Percentiles rank a stretch among this genome's conserved stretches.
These are phyloP conservation scores for Xenosphaeropsis pyriputrescens DNA, from an alignment of 2,329 filamentous ascomycete species.

Conservation along the genomic window DNA sequence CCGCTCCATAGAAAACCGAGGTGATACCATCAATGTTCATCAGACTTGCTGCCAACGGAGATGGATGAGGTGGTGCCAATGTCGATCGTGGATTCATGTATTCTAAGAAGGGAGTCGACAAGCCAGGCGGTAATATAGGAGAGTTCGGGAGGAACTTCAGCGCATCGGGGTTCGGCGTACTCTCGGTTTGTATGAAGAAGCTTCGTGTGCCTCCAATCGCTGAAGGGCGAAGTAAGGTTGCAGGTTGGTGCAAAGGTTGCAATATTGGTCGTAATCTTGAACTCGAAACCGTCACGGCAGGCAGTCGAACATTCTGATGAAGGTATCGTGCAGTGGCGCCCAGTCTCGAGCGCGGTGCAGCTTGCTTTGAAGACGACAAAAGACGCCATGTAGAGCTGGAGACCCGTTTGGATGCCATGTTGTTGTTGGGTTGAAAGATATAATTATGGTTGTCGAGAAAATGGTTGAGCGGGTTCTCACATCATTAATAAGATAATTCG, in stretches of 20 bases:
- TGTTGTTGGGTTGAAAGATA: no score
- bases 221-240: slow-evolving; percentile 21
- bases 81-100: slow-evolving; percentile 83
- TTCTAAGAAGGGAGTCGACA: slow-evolving; percentile 72
- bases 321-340: slow-evolving; percentile 22
- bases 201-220: slow-evolving; percentile 38
- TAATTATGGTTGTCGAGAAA: no score
- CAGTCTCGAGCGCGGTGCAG: no score
- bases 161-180: slow-evolving; percentile 87
- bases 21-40: slow-evolving; percentile 93
- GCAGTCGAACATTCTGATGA: slow-evolving; percentile 26
- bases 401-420: no score
- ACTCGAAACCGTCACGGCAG: slow-evolving; percentile 30
- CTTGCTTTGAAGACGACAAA: no score
- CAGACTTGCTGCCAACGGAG: slow-evolving; percentile 76
- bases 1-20: slow-evolving; percentile 81
- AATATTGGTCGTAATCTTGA: slow-evolving; percentile 27
- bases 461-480: no score
- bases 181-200: slow-evolving; percentile 97
- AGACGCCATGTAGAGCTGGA: no score
- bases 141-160: slow-evolving; percentile 94
- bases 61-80: slow-evolving; percentile 76
- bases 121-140: slow-evolving; percentile 60
- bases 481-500: no score
- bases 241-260: slow-evolving; percentile 24